Conservation (phyloP, 2,329 filamentous ascomycete species). For the Penicillium concentricum region DNA sequence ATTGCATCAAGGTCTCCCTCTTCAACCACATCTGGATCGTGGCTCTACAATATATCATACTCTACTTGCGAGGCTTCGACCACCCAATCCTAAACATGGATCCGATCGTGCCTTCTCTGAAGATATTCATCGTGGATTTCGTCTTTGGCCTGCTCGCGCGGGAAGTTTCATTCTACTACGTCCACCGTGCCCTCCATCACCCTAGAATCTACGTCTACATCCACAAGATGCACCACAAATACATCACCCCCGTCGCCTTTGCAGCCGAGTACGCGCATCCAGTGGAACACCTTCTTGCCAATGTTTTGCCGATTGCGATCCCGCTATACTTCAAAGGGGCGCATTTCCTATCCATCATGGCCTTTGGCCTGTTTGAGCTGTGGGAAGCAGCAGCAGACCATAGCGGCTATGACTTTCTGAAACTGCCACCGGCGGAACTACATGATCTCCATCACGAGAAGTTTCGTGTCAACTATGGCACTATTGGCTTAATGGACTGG, state of each 20-base stretch:
- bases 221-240: conserved; percentile 17
- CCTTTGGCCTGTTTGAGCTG: conserved; percentile 2
- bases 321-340: not conserved
- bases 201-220: conserved; percentile 10
- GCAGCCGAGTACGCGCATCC: conserved; percentile 11
- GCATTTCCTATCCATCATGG: conserved; percentile 1
- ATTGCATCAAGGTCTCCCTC: not conserved
- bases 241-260: conserved; percentile 11
- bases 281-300: conserved; percentile 11
- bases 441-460: conserved; percentile 14
- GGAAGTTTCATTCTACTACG: conserved; percentile 18
- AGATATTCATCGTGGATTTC: not conserved
- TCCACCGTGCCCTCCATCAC: conserved; percentile 14
- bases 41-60: not conserved
- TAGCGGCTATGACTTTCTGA: conserved; percentile 12
- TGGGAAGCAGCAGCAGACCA: conserved; percentile 10
- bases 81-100: not conserved
- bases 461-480: conserved; percentile 10
- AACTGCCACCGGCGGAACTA: conserved; percentile 1
- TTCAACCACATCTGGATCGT: not conserved
- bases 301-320: conserved; percentile 6
- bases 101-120: not conserved
- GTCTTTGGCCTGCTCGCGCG: conserved; percentile 1
- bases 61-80: not conserved
- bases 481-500: conserved; percentile 13